Evolutionary conservation across 192 early-diverging fungal genomes (phyloP), one percentile per base, ranked within the genome.

Genomic region (Chytriomyces sp.): DNA sequence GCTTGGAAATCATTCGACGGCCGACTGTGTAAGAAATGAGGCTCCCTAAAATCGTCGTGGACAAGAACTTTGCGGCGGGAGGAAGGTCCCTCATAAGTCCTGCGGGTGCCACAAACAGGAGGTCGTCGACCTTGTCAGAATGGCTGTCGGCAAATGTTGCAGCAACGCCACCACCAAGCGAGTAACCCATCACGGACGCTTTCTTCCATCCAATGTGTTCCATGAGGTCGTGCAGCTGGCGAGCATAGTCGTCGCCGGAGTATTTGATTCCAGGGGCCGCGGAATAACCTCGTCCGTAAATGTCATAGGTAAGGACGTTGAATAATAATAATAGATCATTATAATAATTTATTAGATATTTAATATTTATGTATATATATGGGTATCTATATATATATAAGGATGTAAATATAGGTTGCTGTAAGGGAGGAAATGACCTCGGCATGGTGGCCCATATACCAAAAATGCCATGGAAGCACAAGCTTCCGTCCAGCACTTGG

Each of bases 281-380:
- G 26, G 78, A 76, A 44, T 81, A 85, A 0, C 85, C 85, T 31
- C 83, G 38, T 7, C 85, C 85, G 76, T 80, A 77, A 17, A 41
- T 6, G 25, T 81, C 85, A 67, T 78, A 85, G 17, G 77, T 49
- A 4, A 86, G 65, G 7, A 86, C 80, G n/a, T n/a, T n/a, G n/a
- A n/a, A n/a, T n/a, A n/a, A n/a, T n/a, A n/a, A n/a, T n/a, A n/a
- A n/a, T n/a, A n/a, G n/a, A n/a, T n/a, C n/a, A n/a, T n/a, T n/a
- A n/a, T n/a, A n/a, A n/a, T n/a, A n/a, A n/a, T n/a, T n/a, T n/a
- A n/a, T n/a, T n/a, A n/a, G n/a, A n/a, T n/a, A n/a, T n/a, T n/a
- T n/a, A n/a, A n/a, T n/a, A n/a, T n/a, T n/a, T n/a, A n/a, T n/a
- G n/a, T n/a, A n/a, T n/a, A n/a, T n/a, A n/a, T n/a, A n/a, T n/a